These are phyloP conservation scores for Macrotyloma uniflorum DNA, from an alignment of 306 rosid species.

Conservation along the genomic window DNA sequence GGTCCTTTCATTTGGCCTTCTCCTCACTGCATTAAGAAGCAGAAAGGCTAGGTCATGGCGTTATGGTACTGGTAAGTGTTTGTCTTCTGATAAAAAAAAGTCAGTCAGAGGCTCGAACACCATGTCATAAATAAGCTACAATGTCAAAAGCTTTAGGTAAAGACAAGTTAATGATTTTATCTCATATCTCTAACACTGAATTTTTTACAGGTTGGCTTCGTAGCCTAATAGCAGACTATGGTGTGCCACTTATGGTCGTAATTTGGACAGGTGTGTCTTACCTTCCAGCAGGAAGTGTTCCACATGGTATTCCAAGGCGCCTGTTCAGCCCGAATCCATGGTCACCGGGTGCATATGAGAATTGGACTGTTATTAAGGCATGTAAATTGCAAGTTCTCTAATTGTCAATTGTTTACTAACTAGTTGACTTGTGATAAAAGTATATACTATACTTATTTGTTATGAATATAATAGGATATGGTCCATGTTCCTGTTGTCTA, in stretches of 20 bases:
- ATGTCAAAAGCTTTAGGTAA: background rate
- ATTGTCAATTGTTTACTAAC: conserved; percentile 2
- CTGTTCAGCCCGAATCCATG: conserved; percentile 98
- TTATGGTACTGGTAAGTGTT: conserved; percentile 77
- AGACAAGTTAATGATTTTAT: background rate
- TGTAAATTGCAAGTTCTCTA: conserved; percentile 31
- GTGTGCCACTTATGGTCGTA: conserved; percentile 95
- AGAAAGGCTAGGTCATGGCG: conserved; percentile 99
- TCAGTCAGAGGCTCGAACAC: background rate
- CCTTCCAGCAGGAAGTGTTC: conserved; percentile 75
- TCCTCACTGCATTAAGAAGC: conserved; percentile 80
- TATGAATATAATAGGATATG: conserved; percentile 72
- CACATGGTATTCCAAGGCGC: conserved; percentile 88
- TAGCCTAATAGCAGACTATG: conserved; percentile 92
- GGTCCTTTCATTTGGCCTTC: conserved; percentile 98
- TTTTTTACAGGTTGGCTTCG: conserved; percentile 74
- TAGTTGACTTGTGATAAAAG: background rate
- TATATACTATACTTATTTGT: background rate
- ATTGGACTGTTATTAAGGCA: conserved; percentile 96
- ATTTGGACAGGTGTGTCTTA: conserved; percentile 93
- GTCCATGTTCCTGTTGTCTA: conserved; percentile 75
- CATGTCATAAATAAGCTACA: background rate
- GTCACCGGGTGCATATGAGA: conserved; percentile 97
- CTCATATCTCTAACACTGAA: background rate
- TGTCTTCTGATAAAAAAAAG: background rate